Conservation (phyloP, 768 basidiomycete genomes). For the Chalciporus sphaerocephalus region DNA sequence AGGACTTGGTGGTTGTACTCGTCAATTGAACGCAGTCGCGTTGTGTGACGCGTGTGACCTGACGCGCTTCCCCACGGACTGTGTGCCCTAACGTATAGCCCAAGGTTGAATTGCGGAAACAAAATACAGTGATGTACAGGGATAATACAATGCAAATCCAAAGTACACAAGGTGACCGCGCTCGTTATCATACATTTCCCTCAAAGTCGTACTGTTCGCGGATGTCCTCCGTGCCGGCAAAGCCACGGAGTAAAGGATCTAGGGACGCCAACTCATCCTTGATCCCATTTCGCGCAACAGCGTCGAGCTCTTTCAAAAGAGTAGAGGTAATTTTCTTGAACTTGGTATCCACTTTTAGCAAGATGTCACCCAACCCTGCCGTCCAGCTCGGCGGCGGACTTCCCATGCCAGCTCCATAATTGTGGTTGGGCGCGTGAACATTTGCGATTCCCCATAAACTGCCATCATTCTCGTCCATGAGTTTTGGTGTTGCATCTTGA, state of each 20-base stretch:
- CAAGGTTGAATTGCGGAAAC: not conserved
- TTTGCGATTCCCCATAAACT: constrained; percentile 76
- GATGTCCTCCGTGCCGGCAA: constrained; percentile 35
- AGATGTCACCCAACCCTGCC: constrained; percentile 59
- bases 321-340: constrained; percentile 87
- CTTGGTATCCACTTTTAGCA: constrained; percentile 77
- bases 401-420: constrained; percentile 34
- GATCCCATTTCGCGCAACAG: constrained; percentile 74
- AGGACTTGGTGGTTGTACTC: no score
- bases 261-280: constrained; percentile 79
- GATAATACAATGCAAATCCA: constrained; percentile 23
- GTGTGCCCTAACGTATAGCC: not conserved
- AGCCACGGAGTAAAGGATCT: constrained; percentile 70
- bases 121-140: constrained; percentile 6
- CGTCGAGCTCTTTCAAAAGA: constrained; percentile 81
- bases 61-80: constrained; percentile 10
- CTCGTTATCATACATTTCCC: constrained; percentile 34
- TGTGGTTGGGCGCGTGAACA: constrained; percentile 29
- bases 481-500: constrained; percentile 36
- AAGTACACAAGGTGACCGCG: constrained; percentile 8
- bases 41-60: constrained; percentile 20
- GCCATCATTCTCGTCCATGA: constrained; percentile 40
- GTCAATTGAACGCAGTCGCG: constrained; percentile 10
- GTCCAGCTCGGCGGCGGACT: constrained; percentile 63
- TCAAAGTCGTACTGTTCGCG: constrained; percentile 44